A percentile compares a stretch with the other conserved stretches of the same genome.
Evolutionary conservation across 2,329 filamentous ascomycete species (phyloP).

Genomic region (Alternaria gaisen): DNA sequence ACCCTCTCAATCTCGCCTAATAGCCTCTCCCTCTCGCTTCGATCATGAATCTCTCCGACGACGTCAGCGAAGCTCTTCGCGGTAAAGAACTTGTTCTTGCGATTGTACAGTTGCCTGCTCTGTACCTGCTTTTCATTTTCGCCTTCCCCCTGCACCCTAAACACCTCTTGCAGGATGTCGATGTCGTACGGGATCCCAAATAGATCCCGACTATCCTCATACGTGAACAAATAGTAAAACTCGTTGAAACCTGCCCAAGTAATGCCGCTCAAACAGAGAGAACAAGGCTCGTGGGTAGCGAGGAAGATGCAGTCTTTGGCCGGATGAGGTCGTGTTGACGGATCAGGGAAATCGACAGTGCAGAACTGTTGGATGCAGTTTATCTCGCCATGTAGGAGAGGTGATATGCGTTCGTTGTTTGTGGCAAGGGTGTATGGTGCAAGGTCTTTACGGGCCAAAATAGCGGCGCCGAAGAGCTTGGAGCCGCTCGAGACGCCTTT

Average conservation of each 20-base stretch:
- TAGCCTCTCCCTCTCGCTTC: slow-evolving; percentile 21
- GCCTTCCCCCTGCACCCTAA: slow-evolving; percentile 56
- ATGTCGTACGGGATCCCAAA: slow-evolving; percentile 67
- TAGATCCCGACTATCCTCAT: slow-evolving; percentile 65
- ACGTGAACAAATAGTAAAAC: slow-evolving; percentile 68
- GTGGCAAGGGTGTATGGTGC: slow-evolving; percentile 60
- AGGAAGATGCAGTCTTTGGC: slow-evolving; percentile 65
- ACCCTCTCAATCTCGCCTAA: slow-evolving; percentile 57
- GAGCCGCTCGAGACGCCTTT: slow-evolving; percentile 61
- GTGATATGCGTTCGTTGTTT: slow-evolving; percentile 65
- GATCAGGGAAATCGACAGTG: slow-evolving; percentile 41
- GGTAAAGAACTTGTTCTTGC: slow-evolving; percentile 64
- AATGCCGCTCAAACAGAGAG: slow-evolving; percentile 66
- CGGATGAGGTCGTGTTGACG: slow-evolving; percentile 50
- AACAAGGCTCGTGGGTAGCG: slow-evolving; percentile 68
- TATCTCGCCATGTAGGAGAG: slow-evolving; percentile 67
- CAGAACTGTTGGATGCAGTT: slow-evolving; percentile 69
- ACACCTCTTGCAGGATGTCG: slow-evolving; percentile 65
- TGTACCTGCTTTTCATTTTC: slow-evolving; percentile 42
- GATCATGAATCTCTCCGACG: slow-evolving; percentile 27
- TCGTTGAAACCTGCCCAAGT: slow-evolving; percentile 66
- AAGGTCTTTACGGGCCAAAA: slow-evolving; percentile 57
- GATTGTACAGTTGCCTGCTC: slow-evolving; percentile 61
- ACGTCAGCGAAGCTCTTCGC: slow-evolving; percentile 30
- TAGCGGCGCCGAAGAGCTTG: slow-evolving; percentile 67